Percentiles rank a stretch among this genome's conserved stretches.
Evolutionary conservation across 169 alveolate species (phyloP).

Genomic region (Plasmodium gaboni): DNA sequence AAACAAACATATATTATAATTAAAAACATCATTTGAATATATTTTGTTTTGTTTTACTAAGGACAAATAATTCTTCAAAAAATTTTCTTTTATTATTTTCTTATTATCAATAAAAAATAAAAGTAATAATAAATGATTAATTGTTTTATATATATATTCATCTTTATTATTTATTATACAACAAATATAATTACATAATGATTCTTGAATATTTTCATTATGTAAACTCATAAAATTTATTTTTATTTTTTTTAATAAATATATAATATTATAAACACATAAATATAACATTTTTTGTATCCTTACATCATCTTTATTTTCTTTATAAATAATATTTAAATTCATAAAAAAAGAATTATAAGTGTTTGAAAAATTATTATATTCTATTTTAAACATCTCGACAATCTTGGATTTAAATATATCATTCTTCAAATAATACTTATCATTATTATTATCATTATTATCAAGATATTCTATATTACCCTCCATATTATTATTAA

Average conservation of each 20-base stretch:
- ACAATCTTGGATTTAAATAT: neutral
- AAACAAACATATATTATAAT: slow-evolving; percentile 41
- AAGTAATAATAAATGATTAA: slow-evolving; percentile 37
- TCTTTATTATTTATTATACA: slow-evolving; percentile 38
- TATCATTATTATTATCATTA: neutral
- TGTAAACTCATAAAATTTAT: slow-evolving; percentile 25
- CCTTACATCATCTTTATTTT: slow-evolving; percentile 39
- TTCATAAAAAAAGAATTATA: slow-evolving; percentile 12
- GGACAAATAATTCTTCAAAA: slow-evolving; percentile 49
- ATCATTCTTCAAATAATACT: neutral
- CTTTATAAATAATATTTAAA: slow-evolving; percentile 22
- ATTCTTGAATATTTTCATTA: slow-evolving; percentile 11
- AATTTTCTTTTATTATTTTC: slow-evolving; percentile 33
- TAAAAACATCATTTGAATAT: slow-evolving; percentile 28
- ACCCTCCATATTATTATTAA: neutral
- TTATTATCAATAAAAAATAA: slow-evolving; percentile 45
- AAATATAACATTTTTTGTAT: slow-evolving; percentile 34
- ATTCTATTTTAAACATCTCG: slow-evolving; percentile 15
- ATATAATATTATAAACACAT: slow-evolving; percentile 47
- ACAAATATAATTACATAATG: slow-evolving; percentile 30
- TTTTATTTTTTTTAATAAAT: slow-evolving; percentile 38
- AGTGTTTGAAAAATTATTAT: neutral
- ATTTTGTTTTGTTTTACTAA: slow-evolving; percentile 54
- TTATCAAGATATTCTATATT: neutral
- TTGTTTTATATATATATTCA: slow-evolving; percentile 49